These are phyloP conservation scores for Amanita fuliginea DNA, from an alignment of 768 basidiomycete species.

Conservation along the genomic window DNA sequence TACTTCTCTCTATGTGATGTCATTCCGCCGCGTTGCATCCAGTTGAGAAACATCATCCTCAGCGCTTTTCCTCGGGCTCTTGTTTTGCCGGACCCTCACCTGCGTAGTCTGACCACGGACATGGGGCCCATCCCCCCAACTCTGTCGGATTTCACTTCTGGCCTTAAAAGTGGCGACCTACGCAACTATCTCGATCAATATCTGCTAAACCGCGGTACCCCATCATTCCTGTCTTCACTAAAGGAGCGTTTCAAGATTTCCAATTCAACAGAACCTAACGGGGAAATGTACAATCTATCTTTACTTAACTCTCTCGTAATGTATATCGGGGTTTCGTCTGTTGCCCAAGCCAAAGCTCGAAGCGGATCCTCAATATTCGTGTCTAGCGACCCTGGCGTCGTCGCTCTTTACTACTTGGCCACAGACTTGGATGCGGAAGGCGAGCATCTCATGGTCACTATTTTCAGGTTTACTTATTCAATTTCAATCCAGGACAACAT, in stretches of 20 bases:
- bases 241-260: conserved; percentile 63
- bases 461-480: not conserved
- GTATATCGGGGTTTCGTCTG: conserved; percentile 90
- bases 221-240: conserved; percentile 64
- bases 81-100: conserved; percentile 77
- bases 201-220: conserved; percentile 64
- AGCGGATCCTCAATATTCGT: conserved; percentile 78
- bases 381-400: conserved; percentile 73
- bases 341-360: conserved; percentile 79
- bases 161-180: conserved; percentile 73
- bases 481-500: conserved; percentile 66
- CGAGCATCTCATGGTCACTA: conserved; percentile 21
- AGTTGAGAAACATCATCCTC: conserved; percentile 92
- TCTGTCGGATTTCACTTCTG: conserved; percentile 81
- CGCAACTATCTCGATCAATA: conserved; percentile 75
- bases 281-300: conserved; percentile 74
- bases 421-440: conserved; percentile 87
- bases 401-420: conserved; percentile 74
- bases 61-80: conserved; percentile 85
- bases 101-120: conserved; percentile 73
- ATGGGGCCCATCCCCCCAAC: conserved; percentile 90
- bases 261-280: conserved; percentile 28
- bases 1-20: conserved; percentile 93
- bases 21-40: conserved; percentile 87
- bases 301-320: conserved; percentile 91